phyloP scores from a whole-genome alignment of 192 early-diverging fungal species.

The Coemansia sp. region DNA sequence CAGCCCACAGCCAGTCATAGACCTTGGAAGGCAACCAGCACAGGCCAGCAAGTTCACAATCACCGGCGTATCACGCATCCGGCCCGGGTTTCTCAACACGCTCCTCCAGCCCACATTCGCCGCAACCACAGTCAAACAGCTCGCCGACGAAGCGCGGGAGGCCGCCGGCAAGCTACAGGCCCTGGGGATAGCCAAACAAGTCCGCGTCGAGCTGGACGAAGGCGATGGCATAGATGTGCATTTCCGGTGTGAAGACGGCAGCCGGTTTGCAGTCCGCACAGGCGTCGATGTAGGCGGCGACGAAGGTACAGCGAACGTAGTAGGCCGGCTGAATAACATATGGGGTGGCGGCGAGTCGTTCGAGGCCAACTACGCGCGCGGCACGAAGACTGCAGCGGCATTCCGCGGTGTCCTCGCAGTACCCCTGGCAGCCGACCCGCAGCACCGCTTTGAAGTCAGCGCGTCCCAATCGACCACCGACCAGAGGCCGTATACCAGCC shows the following conservation, averaged over 20 bases:
- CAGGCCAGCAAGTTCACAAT: conserved; percentile 17
- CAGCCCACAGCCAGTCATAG: not conserved
- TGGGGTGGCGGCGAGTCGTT: conserved; percentile 89
- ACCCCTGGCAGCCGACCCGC: conserved; percentile 75
- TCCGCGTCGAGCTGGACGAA: conserved; percentile 22
- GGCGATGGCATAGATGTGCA: conserved; percentile 65
- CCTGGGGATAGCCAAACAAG: conserved; percentile 43
- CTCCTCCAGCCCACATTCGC: conserved; percentile 20
- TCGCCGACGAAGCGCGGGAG: conserved; percentile 36
- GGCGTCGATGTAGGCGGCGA: conserved; percentile 89
- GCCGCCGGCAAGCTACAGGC: conserved; percentile 41
- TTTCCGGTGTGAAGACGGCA: conserved; percentile 69
- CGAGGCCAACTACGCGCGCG: conserved; percentile 73
- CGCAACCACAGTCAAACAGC: conserved; percentile 29
- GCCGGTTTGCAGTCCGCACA: conserved; percentile 75
- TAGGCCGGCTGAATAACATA: conserved; percentile 75
- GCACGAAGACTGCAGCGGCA: conserved; percentile 68
- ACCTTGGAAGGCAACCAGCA: conserved; percentile 9
- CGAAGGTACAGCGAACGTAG: conserved; percentile 79
- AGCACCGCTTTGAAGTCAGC: conserved; percentile 63
- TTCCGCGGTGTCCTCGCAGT: conserved; percentile 63
- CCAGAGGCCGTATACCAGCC: conserved; percentile 65
- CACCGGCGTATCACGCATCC: conserved; percentile 33
- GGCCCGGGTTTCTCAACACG: conserved; percentile 21
- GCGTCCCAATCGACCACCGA: conserved; percentile 68